Base-by-base conservation (phyloP, 2,329 filamentous ascomycete species). In the Lachnellula cervina region DNA sequence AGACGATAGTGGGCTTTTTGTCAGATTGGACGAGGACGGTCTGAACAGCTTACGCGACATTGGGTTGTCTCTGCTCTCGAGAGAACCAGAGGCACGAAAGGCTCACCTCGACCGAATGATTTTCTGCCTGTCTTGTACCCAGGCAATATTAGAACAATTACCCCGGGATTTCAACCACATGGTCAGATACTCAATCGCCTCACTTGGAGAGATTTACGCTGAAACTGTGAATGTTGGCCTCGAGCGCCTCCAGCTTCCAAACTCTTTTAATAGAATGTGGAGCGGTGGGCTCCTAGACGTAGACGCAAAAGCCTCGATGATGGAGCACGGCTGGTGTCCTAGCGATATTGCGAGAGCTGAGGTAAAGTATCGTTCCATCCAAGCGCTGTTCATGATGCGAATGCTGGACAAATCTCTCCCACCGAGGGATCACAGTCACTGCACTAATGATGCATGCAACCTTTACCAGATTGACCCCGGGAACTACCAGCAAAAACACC, bases 381-480 rank as follows among this genome's bases (percentile, higher is more conserved):
- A 64, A 64, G 11, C 60, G 60, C 16, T 58, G 50, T 6, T 63
- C 60, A 21, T 68, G 2, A 42, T 66, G 13, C 48, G 59, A 2
- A 66, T 67, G 40, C 62, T 68, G 51, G 57, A 61, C 35, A 60
- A 49, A 23, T 48, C 59, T 66, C 43, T 67, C 60, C 50, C 59
- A 59, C 34, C 63, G 62, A 40, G 58, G 61, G 59, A 68, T 38
- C 71, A 72, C 51, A 56, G 53, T 7, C 21, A 5, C 1, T 73
- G 70, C 51, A 64, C 64, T 1, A 52, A 56, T 11, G 55, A 59
- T 19, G 14, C 56, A 13, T 72, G 71, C 42, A 57, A 55, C 1
- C 63, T 65, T 0, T 70, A 69, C 51, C 69, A 71, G 53, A 67
- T 71, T 32, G 63, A 72, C 44, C 47, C 67, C 5, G 37, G 16